Evolutionary conservation across 768 basidiomycete species (phyloP).

Genomic region (Mycena indigotica): DNA sequence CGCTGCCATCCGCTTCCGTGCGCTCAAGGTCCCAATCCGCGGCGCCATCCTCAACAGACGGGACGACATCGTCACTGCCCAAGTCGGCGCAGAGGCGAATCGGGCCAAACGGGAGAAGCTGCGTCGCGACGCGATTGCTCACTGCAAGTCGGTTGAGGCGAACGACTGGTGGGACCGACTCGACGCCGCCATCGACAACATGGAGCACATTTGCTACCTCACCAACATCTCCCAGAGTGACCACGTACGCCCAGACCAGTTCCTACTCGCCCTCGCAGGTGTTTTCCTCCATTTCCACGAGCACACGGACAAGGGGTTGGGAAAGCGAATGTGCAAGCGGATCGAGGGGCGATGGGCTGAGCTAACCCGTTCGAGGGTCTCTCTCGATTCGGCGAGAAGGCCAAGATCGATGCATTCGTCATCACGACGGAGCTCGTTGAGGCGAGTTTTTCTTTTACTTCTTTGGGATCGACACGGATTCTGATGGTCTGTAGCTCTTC

Average conservation of each 20-base stretch:
- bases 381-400: constrained; percentile 5
- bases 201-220: constrained; percentile 20
- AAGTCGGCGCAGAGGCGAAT: constrained; percentile 12
- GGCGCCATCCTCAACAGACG: not conserved
- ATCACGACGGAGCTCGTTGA: not conserved
- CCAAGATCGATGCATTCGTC: constrained; percentile 5
- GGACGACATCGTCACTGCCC: constrained; percentile 11
- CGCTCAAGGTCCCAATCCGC: too few species aligned
- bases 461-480: too few species aligned
- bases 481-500: not conserved
- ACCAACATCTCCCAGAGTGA: constrained; percentile 21
- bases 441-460: too few species aligned
- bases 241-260: constrained; percentile 16
- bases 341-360: constrained; percentile 11
- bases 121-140: not conserved
- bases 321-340: not conserved
- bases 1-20: too few species aligned
- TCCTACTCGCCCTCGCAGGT: constrained; percentile 11
- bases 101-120: not conserved
- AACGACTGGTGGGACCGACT: constrained; percentile 11
- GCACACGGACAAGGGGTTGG: not conserved
- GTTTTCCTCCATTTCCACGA: constrained; percentile 14
- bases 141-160: not conserved
- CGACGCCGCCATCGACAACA: constrained; percentile 1
- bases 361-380: constrained; percentile 10